Evolutionary conservation across 1,284 basidiomycete genomes (phyloP).

Genomic region (Trichosporon coremiiforme): DNA sequence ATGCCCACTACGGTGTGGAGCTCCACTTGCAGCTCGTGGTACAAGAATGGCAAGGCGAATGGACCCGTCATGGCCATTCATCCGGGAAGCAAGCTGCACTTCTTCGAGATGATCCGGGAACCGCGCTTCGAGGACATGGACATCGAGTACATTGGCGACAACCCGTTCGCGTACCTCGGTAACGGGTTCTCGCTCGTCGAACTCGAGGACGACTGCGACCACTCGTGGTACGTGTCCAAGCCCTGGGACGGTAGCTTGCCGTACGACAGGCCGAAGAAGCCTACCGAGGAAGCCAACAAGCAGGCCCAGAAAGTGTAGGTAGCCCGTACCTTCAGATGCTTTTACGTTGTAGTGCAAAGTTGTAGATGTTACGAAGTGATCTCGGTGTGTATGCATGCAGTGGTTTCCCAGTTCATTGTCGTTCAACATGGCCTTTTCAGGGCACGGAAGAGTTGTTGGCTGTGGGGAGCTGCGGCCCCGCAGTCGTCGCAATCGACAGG

Average conservation of each 20-base stretch:
- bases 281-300: background rate
- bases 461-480: background rate
- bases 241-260: slow-evolving; percentile 20
- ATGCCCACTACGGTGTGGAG: slow-evolving; percentile 41
- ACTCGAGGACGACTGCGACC: slow-evolving; percentile 30
- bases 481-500: background rate
- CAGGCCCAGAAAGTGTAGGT: background rate
- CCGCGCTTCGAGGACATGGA: slow-evolving; percentile 50
- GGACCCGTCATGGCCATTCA: slow-evolving; percentile 34
- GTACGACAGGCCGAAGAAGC: slow-evolving; percentile 19
- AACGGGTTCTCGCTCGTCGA: slow-evolving; percentile 42
- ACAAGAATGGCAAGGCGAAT: slow-evolving; percentile 34
- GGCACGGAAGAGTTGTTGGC: background rate
- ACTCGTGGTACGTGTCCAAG: slow-evolving; percentile 25
- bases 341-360: background rate
- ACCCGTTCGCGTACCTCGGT: slow-evolving; percentile 41
- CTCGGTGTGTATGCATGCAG: background rate
- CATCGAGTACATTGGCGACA: slow-evolving; percentile 36
- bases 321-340: background rate
- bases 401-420: background rate
- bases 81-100: slow-evolving; percentile 34
- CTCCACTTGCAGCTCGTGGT: slow-evolving; percentile 38
- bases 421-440: background rate
- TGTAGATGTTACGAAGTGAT: background rate
- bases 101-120: slow-evolving; percentile 39